These are phyloP conservation scores for Chytridiales sp. DNA, from an alignment of 371 early-diverging fungal species.

Conservation along the genomic window DNA sequence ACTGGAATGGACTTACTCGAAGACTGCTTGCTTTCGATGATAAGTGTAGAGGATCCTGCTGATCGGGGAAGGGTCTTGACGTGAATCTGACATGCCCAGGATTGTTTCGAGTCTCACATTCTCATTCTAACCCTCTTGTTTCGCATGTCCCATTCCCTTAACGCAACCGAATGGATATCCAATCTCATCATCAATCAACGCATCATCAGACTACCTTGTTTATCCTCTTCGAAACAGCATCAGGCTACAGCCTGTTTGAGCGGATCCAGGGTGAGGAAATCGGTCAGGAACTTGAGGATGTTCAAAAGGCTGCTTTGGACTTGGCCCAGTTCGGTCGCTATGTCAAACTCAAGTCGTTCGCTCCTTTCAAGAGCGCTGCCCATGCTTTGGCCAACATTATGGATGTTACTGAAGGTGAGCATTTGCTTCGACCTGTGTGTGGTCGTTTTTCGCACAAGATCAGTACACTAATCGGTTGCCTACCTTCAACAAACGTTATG, in stretches of 20 bases:
- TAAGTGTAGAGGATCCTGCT: too few relatives aligned
- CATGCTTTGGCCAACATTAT: conserved; percentile 97
- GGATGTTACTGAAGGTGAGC: conserved; percentile 93
- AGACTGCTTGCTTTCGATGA: too few relatives aligned
- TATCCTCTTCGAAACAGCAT: conserved; percentile 91
- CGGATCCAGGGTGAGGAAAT: conserved; percentile 92
- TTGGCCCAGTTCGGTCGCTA: conserved; percentile 87
- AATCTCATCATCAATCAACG: background rate
- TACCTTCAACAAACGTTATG: too few relatives aligned
- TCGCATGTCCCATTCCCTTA: too few relatives aligned
- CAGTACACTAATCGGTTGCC: background rate
- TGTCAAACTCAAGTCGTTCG: conserved; percentile 89
- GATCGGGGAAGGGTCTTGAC: too few relatives aligned
- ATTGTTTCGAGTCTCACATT: too few relatives aligned
- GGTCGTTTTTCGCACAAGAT: conserved; percentile 3
- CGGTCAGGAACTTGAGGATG: conserved; percentile 87
- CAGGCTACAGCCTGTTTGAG: conserved; percentile 97
- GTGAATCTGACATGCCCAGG: too few relatives aligned
- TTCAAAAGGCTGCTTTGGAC: conserved; percentile 80
- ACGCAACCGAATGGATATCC: too few relatives aligned
- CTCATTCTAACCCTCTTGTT: too few relatives aligned
- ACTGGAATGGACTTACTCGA: too few relatives aligned
- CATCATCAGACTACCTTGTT: conserved; percentile 30
- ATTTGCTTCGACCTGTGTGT: background rate
- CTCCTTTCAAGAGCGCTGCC: conserved; percentile 94